A percentile compares a stretch with the other conserved stretches of the same genome.
Evolutionary conservation across 305 asterid genomes (phyloP).

Genomic region (Fraxinus angustifolia): DNA sequence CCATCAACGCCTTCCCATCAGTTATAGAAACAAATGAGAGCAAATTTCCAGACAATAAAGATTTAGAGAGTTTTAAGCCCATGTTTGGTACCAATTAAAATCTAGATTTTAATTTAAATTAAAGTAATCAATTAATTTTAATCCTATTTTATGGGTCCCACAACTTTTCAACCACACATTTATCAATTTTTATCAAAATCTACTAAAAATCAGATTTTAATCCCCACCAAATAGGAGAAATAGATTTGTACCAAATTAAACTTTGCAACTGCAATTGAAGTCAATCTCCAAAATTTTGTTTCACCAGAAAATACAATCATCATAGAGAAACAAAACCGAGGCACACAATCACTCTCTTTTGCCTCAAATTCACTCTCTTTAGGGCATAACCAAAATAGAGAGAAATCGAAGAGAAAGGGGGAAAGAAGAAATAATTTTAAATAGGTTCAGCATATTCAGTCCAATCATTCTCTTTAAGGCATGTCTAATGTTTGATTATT

Average conservation of each 20-base stretch:
- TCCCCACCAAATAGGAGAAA: neutral
- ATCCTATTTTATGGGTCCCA: no score
- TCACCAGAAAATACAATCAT: neutral
- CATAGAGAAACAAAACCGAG: neutral
- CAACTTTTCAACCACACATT: no score
- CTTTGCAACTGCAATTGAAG: neutral
- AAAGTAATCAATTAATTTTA: no score
- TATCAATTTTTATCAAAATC: no score
- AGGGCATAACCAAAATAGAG: neutral
- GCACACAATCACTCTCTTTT: neutral
- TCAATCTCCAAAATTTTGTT: neutral
- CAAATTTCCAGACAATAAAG: neutral
- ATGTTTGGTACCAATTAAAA: no score
- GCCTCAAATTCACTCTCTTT: neutral
- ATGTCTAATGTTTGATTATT: neutral
- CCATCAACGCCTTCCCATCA: constrained; percentile 39
- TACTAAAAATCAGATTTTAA: no score
- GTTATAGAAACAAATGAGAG: constrained; percentile 30
- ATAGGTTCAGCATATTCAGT: neutral
- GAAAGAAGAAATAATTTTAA: neutral
- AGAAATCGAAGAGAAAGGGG: neutral
- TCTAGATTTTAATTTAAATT: no score
- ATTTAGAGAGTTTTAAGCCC: neutral
- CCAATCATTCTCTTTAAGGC: neutral
- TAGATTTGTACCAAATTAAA: neutral